Conservation (phyloP, 2,329 filamentous ascomycete genomes). For the Trichoderma atrobrunneum region DNA sequence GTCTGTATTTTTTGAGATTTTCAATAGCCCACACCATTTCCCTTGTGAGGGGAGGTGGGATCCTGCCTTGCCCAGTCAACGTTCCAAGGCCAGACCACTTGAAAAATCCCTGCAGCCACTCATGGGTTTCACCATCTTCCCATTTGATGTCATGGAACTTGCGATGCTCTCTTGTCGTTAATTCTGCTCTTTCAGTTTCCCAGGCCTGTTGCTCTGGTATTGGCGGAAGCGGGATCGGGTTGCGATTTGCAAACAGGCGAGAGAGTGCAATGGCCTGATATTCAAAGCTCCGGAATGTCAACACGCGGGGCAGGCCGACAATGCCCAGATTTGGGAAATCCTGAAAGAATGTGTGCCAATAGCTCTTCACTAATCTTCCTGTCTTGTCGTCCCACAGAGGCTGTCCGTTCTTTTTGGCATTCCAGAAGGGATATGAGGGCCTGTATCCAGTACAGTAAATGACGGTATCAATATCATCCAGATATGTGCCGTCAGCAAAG, state of each 20-base stretch:
- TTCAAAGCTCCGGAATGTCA: slow-evolving; percentile 55
- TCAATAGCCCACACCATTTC: slow-evolving; percentile 48
- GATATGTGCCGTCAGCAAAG: slow-evolving; percentile 37
- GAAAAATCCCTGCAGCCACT: slow-evolving; percentile 47
- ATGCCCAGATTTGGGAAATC: slow-evolving; percentile 48
- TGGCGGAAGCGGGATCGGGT: slow-evolving; percentile 38
- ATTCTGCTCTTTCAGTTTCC: slow-evolving; percentile 41
- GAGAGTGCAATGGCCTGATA: slow-evolving; percentile 55
- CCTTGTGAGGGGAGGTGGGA: slow-evolving; percentile 44
- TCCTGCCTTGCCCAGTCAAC: slow-evolving; percentile 45
- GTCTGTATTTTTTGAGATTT: slow-evolving; percentile 44
- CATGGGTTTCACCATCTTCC: slow-evolving; percentile 50
- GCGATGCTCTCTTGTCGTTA: slow-evolving; percentile 30
- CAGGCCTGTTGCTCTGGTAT: slow-evolving; percentile 42
- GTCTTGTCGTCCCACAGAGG: slow-evolving; percentile 49
- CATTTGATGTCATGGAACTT: slow-evolving; percentile 54
- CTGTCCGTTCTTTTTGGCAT: slow-evolving; percentile 42
- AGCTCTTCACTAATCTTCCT: slow-evolving; percentile 44
- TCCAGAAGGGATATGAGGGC: slow-evolving; percentile 50
- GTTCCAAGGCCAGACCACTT: slow-evolving; percentile 48
- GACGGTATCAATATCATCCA: slow-evolving; percentile 38
- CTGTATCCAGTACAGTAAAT: slow-evolving; percentile 46
- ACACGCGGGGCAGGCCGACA: slow-evolving; percentile 49
- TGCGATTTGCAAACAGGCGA: slow-evolving; percentile 44
- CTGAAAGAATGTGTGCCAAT: slow-evolving; percentile 53